Evolutionary conservation across 148 eudicot genomes (phyloP).

Genomic region (Silene conica): DNA sequence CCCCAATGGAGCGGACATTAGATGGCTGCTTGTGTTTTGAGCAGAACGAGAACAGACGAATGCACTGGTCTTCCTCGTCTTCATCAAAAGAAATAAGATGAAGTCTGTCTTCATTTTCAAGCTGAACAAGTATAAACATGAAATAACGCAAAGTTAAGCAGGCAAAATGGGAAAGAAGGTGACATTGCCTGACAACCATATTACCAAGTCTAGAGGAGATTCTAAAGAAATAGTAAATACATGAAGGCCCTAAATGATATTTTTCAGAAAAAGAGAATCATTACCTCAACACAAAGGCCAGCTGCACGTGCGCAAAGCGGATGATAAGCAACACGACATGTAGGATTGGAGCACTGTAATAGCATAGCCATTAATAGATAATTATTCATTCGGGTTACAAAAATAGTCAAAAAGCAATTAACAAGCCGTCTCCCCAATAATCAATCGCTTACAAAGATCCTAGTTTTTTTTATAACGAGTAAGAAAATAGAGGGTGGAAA

Average conservation of each 20-base stretch:
- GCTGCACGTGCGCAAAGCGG: slow-evolving; percentile 99
- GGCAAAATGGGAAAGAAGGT: background rate
- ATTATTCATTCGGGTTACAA: background rate
- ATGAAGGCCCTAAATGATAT: background rate
- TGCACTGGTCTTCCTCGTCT: slow-evolving; percentile 89
- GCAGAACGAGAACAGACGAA: slow-evolving; percentile 87
- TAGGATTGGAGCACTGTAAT: slow-evolving; percentile 79
- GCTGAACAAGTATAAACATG: slow-evolving; percentile 39
- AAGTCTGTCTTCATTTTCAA: slow-evolving; percentile 75
- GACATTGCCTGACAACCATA: background rate
- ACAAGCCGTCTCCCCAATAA: background rate
- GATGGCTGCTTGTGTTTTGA: slow-evolving; percentile 69
- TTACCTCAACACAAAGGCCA: slow-evolving; percentile 91
- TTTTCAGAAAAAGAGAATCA: slow-evolving; percentile 2
- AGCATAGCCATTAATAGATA: slow-evolving; percentile 3
- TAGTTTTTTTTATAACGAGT: background rate
- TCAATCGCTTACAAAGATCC: background rate
- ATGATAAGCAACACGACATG: slow-evolving; percentile 88
- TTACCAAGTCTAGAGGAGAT: background rate
- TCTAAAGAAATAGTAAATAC: background rate
- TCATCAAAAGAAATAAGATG: slow-evolving; percentile 76
- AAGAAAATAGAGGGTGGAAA: background rate
- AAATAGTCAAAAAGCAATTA: background rate
- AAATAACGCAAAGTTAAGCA: background rate
- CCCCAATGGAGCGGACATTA: slow-evolving; percentile 36